These are phyloP conservation scores for Saccharomyces pastorianus DNA, from an alignment of 1,139 yeast genomes.

Conservation along the genomic window DNA sequence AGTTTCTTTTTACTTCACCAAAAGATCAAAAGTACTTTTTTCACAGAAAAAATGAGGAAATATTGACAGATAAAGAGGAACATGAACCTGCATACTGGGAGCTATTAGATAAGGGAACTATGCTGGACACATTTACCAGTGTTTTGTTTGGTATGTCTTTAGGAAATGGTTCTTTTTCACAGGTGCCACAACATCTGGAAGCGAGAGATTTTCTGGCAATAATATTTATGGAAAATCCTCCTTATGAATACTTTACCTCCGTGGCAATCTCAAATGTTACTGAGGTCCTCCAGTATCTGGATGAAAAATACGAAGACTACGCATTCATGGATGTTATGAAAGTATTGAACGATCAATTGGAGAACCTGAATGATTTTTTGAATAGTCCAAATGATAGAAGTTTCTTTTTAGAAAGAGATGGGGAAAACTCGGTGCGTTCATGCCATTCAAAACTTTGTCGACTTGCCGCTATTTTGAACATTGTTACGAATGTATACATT, in stretches of 20 bases:
- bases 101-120: slow-evolving; percentile 22
- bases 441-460: slow-evolving; percentile 33
- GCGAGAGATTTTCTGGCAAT: slow-evolving; percentile 40
- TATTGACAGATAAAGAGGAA: slow-evolving; percentile 35
- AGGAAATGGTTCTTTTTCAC: slow-evolving; percentile 38
- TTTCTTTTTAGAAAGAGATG: slow-evolving; percentile 33
- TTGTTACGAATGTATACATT: slow-evolving; percentile 47
- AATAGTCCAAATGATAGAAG: slow-evolving; percentile 29
- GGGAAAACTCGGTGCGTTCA: slow-evolving; percentile 21
- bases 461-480: slow-evolving; percentile 38
- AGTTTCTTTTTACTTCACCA: slow-evolving; percentile 39
- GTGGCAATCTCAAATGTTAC: slow-evolving; percentile 46
- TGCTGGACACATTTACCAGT: slow-evolving; percentile 30
- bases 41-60: slow-evolving; percentile 34
- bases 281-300: slow-evolving; percentile 48
- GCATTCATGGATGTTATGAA: slow-evolving; percentile 36
- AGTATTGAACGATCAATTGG: slow-evolving; percentile 29
- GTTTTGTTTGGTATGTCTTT: slow-evolving; percentile 30
- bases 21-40: slow-evolving; percentile 38
- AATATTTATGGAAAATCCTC: slow-evolving; percentile 40
- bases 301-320: slow-evolving; percentile 47
- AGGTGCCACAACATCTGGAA: slow-evolving; percentile 37
- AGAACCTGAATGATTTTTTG: slow-evolving; percentile 34
- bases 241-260: slow-evolving; percentile 54
- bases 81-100: slow-evolving; percentile 49